phyloP scores from a whole-genome alignment of 140 eudicot species.

The Anethum foeniculum region DNA sequence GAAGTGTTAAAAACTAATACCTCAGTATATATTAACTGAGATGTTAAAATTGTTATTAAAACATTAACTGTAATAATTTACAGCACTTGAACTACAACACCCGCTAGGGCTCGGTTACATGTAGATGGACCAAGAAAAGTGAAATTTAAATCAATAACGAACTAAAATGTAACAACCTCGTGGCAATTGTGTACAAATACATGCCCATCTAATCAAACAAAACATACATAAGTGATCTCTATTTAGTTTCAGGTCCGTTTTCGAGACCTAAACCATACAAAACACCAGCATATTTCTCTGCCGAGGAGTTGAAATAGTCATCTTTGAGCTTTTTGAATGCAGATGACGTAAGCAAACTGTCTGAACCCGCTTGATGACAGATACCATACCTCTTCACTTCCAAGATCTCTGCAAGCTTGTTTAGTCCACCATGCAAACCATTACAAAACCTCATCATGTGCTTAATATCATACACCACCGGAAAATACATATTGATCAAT shows the following conservation, averaged over 20 bases:
- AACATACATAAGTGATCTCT: constrained; percentile 12
- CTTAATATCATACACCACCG: constrained; percentile 23
- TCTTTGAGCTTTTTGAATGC: constrained; percentile 32
- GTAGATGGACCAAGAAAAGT: constrained; percentile 17
- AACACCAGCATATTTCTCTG: constrained; percentile 38
- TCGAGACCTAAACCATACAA: constrained; percentile 24
- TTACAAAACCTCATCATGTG: constrained; percentile 33
- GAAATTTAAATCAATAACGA: constrained; percentile 22
- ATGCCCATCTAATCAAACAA: constrained; percentile 35
- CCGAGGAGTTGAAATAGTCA: constrained; percentile 22
- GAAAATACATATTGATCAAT: constrained; percentile 25
- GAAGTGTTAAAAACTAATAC: constrained; percentile 11
- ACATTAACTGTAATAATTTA: constrained; percentile 62
- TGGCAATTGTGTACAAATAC: constrained; percentile 51
- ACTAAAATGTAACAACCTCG: constrained; percentile 41
- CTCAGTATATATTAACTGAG: constrained; percentile 20
- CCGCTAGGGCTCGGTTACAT: constrained; percentile 49
- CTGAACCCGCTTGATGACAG: constrained; percentile 23
- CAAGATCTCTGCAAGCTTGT: constrained; percentile 29
- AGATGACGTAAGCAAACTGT: constrained; percentile 15
- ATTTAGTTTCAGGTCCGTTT: constrained; percentile 19
- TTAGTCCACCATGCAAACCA: constrained; percentile 36
- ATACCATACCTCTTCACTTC: constrained; percentile 30
- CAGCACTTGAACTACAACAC: constrained; percentile 66
- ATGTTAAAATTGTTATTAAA: constrained; percentile 55